Evolutionary conservation across 192 early-diverging fungal genomes (phyloP), one percentile per base, ranked within the genome.

Genomic region (Backusella macrospora): DNA sequence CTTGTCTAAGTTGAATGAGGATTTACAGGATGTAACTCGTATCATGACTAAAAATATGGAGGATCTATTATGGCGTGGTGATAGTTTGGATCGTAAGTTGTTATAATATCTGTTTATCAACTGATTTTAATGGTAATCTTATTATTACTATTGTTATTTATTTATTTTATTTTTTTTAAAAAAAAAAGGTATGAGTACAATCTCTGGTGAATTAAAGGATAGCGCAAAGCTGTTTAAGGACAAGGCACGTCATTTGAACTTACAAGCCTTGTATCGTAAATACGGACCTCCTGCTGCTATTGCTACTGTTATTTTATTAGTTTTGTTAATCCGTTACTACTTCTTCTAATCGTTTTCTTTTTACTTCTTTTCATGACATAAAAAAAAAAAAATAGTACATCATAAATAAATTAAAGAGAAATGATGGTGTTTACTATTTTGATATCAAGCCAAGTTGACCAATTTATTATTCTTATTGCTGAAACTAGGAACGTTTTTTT

Each of bases 21-120:
- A 99, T 81, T 82, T 99, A 72, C 91, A 93, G 65, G 97, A 99
- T 81, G 96, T 99, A 5, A 95, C 94, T 39, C 88, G 95, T 73
- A 99, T 99, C 66, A 98, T 99, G 97, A 99, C 94, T 39, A 96
- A 93, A 78, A 99, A 99, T 85, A 96, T 99, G 88, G 92, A 96
- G 71, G 96, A 97, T 80, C 81, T 99, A 43, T 86, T 99, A 64
- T 97, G 95, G 87, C 89, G 95, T 38, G 95, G 94, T 15, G 94
- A 95, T 75, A 86, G 86, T 49, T 84, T 96, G 66, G 91, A 95
- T 73, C 86, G 92, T 87, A 83, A 80, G 83, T 76, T 7, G 37
- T 18, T 49, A 46, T 34, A 34, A 0, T 34, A 62, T 38, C 52
- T 40, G 5, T 44, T 44, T 73, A 12, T 37, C 42, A n/a, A 23